phyloP scores from a whole-genome alignment of 1,284 basidiomycete species.

The Vanrija sp. region DNA sequence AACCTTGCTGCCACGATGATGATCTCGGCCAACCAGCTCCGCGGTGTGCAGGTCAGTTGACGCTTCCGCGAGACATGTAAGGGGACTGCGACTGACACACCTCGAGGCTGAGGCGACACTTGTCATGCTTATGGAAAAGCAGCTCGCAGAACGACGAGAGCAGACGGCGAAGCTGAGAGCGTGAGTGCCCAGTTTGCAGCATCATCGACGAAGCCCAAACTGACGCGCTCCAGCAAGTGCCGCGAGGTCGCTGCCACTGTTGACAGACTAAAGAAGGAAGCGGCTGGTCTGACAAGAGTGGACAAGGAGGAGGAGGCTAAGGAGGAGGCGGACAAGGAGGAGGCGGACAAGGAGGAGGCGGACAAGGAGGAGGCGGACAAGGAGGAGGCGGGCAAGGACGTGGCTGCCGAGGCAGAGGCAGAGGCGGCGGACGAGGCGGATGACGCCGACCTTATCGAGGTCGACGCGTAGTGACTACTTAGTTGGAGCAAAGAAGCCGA shows the following conservation, averaged over 20 bases:
- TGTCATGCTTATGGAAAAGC: constrained; percentile 44
- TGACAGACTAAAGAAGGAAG: constrained; percentile 8
- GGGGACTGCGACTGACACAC: not conserved
- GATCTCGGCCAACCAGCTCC: constrained; percentile 40
- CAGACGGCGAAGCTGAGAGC: constrained; percentile 31
- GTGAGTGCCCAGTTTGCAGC: constrained; percentile 15
- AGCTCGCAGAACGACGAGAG: constrained; percentile 28
- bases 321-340: not conserved
- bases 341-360: not conserved
- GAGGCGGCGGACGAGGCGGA: not conserved
- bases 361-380: not conserved
- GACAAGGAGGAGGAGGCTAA: not conserved
- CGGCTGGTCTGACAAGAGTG: not conserved
- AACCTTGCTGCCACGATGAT: constrained; percentile 46
- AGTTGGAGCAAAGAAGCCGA: not conserved
- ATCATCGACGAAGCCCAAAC: not conserved
- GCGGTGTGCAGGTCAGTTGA: constrained; percentile 29
- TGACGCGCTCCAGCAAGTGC: constrained; percentile 8
- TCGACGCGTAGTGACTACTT: not conserved
- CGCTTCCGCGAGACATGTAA: not conserved
- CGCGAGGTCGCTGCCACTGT: constrained; percentile 14
- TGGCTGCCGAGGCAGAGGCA: not conserved
- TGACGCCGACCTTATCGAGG: not conserved
- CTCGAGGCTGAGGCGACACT: constrained; percentile 41
- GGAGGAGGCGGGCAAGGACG: not conserved